These are phyloP conservation scores for Scleroderma bovista DNA, from an alignment of 768 basidiomycete species.

Conservation along the genomic window DNA sequence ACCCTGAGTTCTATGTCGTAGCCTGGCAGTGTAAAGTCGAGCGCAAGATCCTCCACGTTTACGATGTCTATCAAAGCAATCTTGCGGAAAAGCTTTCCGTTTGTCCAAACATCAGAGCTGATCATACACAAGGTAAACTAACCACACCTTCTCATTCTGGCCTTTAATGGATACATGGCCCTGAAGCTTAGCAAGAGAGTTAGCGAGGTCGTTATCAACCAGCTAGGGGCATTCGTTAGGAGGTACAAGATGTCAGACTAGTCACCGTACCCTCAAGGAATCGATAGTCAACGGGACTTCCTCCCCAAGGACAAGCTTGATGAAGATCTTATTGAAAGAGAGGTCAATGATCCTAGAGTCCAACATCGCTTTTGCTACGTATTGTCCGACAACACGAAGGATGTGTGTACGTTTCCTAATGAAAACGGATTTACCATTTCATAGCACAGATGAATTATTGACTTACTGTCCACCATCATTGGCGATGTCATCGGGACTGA, in stretches of 20 bases:
- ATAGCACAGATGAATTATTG: background rate
- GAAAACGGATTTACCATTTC: slow-evolving; percentile 1
- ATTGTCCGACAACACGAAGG: slow-evolving; percentile 88
- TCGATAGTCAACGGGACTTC: slow-evolving; percentile 79
- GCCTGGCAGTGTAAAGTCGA: slow-evolving; percentile 97
- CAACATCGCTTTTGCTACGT: slow-evolving; percentile 93
- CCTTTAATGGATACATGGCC: slow-evolving; percentile 49
- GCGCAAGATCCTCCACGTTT: slow-evolving; percentile 78
- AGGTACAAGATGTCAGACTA: background rate
- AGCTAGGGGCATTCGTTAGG: slow-evolving; percentile 40
- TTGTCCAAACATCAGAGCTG: background rate
- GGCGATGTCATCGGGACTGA: slow-evolving; percentile 59
- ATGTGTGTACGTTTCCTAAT: slow-evolving; percentile 78
- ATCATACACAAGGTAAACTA: background rate
- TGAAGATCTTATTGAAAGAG: slow-evolving; percentile 91
- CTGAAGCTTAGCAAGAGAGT: slow-evolving; percentile 78
- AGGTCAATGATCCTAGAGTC: slow-evolving; percentile 98
- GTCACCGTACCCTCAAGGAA: slow-evolving; percentile 64
- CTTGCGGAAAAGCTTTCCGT: slow-evolving; percentile 46
- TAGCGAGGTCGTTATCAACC: slow-evolving; percentile 81
- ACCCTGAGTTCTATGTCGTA: slow-evolving; percentile 91
- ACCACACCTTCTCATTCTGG: slow-evolving; percentile 51
- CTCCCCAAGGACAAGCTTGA: slow-evolving; percentile 84
- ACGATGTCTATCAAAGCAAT: slow-evolving; percentile 54
- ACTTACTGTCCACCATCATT: slow-evolving; percentile 75